phyloP scores from a whole-genome alignment of 2,329 filamentous ascomycete species.

The Aspergillus costaricaensis region DNA sequence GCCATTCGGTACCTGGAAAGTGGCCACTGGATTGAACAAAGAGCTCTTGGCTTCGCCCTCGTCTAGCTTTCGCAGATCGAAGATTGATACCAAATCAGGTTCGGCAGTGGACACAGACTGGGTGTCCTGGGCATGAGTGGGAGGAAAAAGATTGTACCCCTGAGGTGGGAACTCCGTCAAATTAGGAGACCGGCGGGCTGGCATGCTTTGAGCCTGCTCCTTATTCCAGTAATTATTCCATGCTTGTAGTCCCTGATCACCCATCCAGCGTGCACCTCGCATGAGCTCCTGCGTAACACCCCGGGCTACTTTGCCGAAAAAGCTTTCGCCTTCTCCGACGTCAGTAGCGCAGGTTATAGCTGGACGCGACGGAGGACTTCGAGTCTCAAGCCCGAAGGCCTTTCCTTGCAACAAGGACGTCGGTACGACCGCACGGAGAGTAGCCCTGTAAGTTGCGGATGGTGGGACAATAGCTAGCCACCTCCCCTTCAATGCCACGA shows the following conservation, averaged over 20 bases:
- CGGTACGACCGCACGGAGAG: slow-evolving; percentile 46
- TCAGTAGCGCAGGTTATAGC: slow-evolving; percentile 48
- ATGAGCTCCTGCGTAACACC: slow-evolving; percentile 54
- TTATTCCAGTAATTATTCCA: slow-evolving; percentile 56
- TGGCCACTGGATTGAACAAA: slow-evolving; percentile 42
- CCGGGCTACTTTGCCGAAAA: slow-evolving; percentile 50
- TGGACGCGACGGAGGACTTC: slow-evolving; percentile 45
- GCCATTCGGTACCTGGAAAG: slow-evolving; percentile 51
- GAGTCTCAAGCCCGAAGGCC: slow-evolving; percentile 45
- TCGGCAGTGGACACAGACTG: slow-evolving; percentile 38
- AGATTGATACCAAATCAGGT: slow-evolving; percentile 49
- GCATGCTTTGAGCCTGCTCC: slow-evolving; percentile 35
- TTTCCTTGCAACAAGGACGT: slow-evolving; percentile 36
- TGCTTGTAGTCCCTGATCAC: slow-evolving; percentile 51
- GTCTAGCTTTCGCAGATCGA: slow-evolving; percentile 49
- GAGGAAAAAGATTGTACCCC: slow-evolving; percentile 45
- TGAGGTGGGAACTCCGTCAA: slow-evolving; percentile 32
- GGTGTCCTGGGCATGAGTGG: slow-evolving; percentile 49
- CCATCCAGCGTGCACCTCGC: slow-evolving; percentile 52
- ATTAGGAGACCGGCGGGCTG: slow-evolving; percentile 34
- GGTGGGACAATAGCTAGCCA: slow-evolving; percentile 52
- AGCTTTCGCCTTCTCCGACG: slow-evolving; percentile 49
- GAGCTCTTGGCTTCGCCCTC: slow-evolving; percentile 40
- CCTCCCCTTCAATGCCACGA: slow-evolving; percentile 48
- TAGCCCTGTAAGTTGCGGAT: slow-evolving; percentile 38